phyloP scores from a whole-genome alignment of 2,329 filamentous ascomycete species.

The Amphichorda felina region DNA sequence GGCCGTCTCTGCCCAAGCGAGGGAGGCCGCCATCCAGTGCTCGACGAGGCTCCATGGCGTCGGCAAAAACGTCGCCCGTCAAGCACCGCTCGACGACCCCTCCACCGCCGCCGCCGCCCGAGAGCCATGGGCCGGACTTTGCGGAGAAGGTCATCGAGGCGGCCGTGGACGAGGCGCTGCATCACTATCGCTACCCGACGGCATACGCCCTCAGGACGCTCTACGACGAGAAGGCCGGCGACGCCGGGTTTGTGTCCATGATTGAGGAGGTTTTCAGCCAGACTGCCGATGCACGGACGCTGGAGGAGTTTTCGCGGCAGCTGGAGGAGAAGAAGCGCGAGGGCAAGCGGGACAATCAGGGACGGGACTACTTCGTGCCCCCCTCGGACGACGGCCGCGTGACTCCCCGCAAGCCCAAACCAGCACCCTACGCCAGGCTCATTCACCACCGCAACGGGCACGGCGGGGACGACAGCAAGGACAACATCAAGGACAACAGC shows the following conservation, averaged over 20 bases:
- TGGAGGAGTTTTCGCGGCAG: constrained; percentile 37
- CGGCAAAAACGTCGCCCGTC: constrained; percentile 4
- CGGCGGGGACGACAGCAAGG: constrained; percentile 20
- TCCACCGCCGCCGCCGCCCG: neutral
- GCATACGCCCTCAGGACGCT: constrained; percentile 49
- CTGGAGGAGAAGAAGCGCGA: constrained; percentile 44
- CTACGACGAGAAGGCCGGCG: constrained; percentile 43
- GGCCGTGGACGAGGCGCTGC: constrained; percentile 47
- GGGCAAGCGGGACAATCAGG: constrained; percentile 39
- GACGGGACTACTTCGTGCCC: constrained; percentile 41
- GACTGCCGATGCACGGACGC: constrained; percentile 38
- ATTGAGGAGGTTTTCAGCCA: constrained; percentile 46
- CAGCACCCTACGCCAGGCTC: constrained; percentile 37
- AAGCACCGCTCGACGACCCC: neutral
- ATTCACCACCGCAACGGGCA: constrained; percentile 16
- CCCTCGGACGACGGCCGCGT: constrained; percentile 28
- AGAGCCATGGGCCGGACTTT: constrained; percentile 17
- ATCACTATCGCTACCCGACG: constrained; percentile 45
- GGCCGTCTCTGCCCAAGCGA: constrained; percentile 1
- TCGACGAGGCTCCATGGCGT: constrained; percentile 2
- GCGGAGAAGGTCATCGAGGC: constrained; percentile 41
- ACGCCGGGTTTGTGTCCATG: constrained; percentile 41
- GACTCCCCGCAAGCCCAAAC: constrained; percentile 31
- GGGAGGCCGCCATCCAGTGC: constrained; percentile 2
- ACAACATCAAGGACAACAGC: constrained; percentile 1